These are phyloP conservation scores for Xylaria sp. DNA, from an alignment of 2,329 filamentous ascomycete species.

Conservation along the genomic window DNA sequence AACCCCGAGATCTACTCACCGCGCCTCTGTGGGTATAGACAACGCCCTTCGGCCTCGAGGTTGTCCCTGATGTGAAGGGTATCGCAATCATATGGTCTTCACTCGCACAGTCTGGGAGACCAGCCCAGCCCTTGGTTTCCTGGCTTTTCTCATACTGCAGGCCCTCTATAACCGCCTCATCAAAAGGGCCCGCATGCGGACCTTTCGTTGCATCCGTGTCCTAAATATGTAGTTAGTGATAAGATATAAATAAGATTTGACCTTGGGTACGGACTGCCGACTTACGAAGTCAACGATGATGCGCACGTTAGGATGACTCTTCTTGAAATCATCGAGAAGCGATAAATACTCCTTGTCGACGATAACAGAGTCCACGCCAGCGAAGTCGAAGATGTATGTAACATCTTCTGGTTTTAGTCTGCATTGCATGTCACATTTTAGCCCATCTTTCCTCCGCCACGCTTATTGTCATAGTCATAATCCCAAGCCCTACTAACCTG, in stretches of 20 bases:
- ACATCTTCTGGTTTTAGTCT: constrained; percentile 75
- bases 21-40: constrained; percentile 89
- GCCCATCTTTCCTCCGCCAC: constrained; percentile 3
- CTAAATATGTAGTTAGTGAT: constrained; percentile 46
- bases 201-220: constrained; percentile 85
- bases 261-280: neutral
- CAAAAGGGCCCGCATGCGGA: constrained; percentile 80
- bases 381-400: constrained; percentile 88
- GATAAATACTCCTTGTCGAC: constrained; percentile 83
- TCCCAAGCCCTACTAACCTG: constrained; percentile 46
- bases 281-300: constrained; percentile 77
- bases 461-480: neutral
- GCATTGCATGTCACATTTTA: constrained; percentile 14
- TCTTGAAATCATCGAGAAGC: constrained; percentile 74
- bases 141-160: constrained; percentile 74
- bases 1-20: too few relatives aligned
- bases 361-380: constrained; percentile 87
- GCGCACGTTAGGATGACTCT: constrained; percentile 70
- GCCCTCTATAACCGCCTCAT: constrained; percentile 85
- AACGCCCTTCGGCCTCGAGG: constrained; percentile 90
- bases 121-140: constrained; percentile 79
- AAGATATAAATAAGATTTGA: neutral
- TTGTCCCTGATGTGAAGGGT: constrained; percentile 94
- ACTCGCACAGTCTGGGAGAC: constrained; percentile 74
- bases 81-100: constrained; percentile 88